Percentiles rank a stretch among this genome's conserved stretches.
These are phyloP conservation scores for Leccinum uliginosum DNA, from an alignment of 768 basidiomycete genomes.

Conservation along the genomic window DNA sequence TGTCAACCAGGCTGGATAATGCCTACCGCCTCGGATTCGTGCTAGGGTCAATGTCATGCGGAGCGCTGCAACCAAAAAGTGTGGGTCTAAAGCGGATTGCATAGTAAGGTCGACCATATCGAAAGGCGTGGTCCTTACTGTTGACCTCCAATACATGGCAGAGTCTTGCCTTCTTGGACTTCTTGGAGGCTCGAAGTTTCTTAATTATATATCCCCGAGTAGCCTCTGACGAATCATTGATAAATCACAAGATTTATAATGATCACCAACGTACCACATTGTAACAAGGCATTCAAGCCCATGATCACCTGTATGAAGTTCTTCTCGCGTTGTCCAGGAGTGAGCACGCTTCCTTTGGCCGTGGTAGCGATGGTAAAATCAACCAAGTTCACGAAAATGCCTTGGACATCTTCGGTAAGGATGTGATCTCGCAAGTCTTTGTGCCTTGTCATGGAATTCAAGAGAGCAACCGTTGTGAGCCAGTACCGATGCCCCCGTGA, in stretches of 20 bases:
- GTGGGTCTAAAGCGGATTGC: slow-evolving; percentile 1
- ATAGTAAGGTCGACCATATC: neutral
- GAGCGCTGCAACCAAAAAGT: slow-evolving; percentile 11
- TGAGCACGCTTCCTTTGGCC: neutral
- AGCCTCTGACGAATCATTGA: slow-evolving; percentile 1
- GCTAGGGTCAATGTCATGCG: slow-evolving; percentile 15
- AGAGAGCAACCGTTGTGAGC: slow-evolving; percentile 16
- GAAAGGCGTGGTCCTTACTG: neutral
- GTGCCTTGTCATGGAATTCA: slow-evolving; percentile 20
- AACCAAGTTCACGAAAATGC: slow-evolving; percentile 9
- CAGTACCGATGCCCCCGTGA: slow-evolving; percentile 13
- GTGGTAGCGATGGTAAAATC: slow-evolving; percentile 8
- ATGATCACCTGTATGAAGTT: slow-evolving; percentile 21
- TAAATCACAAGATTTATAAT: neutral
- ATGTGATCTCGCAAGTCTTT: slow-evolving; percentile 6
- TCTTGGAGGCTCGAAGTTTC: neutral
- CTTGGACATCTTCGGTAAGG: slow-evolving; percentile 11
- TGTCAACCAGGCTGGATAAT: neutral
- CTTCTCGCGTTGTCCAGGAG: neutral
- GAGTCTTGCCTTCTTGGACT: slow-evolving; percentile 4
- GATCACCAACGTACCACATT: slow-evolving; percentile 11
- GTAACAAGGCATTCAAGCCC: slow-evolving; percentile 13
- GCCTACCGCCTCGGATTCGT: slow-evolving; percentile 11
- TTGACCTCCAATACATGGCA: slow-evolving; percentile 9
- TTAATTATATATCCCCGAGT: neutral